Evolutionary conservation across 345 rosid genomes (phyloP), one percentile per base, ranked within the genome.

Genomic region (Populus tremula): DNA sequence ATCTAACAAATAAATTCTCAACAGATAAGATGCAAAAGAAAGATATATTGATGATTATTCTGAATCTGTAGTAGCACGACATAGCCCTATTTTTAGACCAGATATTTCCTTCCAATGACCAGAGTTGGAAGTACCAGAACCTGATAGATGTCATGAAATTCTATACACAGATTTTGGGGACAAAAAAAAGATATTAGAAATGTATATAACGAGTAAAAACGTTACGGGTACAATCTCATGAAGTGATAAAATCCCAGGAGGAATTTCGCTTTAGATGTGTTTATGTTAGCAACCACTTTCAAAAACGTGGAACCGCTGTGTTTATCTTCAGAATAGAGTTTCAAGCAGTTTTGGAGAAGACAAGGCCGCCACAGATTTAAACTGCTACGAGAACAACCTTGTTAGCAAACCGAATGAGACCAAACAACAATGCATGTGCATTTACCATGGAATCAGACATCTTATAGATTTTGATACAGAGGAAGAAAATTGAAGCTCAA

Each of bases 281-380:
- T 5, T 49, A 69, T 83, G 85, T 77, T 82, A 83, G 82, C 79
- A 54, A 75, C 67, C 59, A 63, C 76, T 79, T 67, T 72, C 35
- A 25, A 61, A 61, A 73, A 61, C 49, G 81, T 63, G 71, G 75
- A 84, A 80, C 79, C 79, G 56, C 65, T 62, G 79, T 73, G 65
- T 72, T 50, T 65, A 41, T 65, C 79, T 77, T 85, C 86, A 85
- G 87, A 94, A 94, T 50, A 89, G 89, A 18, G 86, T 83, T 53
- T 88, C 96, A 27, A 84, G 91, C 80, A 91, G 80, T 78, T 81
- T 80, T 5, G 90, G 82, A 14, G 97, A 94, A 54, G 91, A 81
- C 76, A 91, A 73, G 7, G 86, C 81, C 7, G 92, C 93, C 81
- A 94, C 98, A 1, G 92, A 87, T 85, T 91, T 88, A 73, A 87